A percentile compares a stretch with the other conserved stretches of the same genome.
Evolutionary conservation across 495 filamentous ascomycete genomes (phyloP).

Genomic region (Lophiotrema nucula): DNA sequence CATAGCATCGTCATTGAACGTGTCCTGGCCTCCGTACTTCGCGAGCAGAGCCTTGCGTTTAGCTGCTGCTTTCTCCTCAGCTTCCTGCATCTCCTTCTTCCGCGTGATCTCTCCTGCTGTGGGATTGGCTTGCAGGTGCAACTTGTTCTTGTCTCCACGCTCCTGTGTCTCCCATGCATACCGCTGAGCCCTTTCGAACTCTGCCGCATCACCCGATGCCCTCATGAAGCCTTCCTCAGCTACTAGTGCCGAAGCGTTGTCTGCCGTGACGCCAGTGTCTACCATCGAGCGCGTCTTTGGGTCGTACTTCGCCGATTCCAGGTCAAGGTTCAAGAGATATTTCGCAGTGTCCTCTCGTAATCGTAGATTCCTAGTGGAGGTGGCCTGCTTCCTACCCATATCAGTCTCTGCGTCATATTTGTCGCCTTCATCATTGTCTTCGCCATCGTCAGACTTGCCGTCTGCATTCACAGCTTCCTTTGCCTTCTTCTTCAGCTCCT

Average conservation of each 20-base stretch:
- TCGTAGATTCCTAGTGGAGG: slow-evolving; percentile 83
- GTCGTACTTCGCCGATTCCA: slow-evolving; percentile 97
- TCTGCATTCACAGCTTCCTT: slow-evolving; percentile 45
- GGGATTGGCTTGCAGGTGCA: slow-evolving; percentile 93
- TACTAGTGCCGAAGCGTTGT: slow-evolving; percentile 82
- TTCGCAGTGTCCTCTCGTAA: slow-evolving; percentile 98
- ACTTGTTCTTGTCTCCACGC: slow-evolving; percentile 64
- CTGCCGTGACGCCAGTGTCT: slow-evolving; percentile 76
- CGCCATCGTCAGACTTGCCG: slow-evolving; percentile 51
- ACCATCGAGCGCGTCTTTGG: slow-evolving; percentile 96
- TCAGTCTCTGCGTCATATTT: slow-evolving; percentile 97
- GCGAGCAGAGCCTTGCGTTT: slow-evolving; percentile 71
- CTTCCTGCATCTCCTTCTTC: slow-evolving; percentile 72
- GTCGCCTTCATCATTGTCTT: slow-evolving; percentile 61
- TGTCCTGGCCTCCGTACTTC: slow-evolving; percentile 78
- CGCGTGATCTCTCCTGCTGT: slow-evolving; percentile 84
- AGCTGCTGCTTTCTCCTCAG: slow-evolving; percentile 63
- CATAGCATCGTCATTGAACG: slow-evolving; percentile 60
- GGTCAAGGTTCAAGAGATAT: slow-evolving; percentile 89
- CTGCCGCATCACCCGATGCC: slow-evolving; percentile 87
- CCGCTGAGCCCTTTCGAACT: slow-evolving; percentile 84
- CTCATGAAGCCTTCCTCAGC: slow-evolving; percentile 93
- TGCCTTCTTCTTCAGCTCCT: slow-evolving; percentile 68
- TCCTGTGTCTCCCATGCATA: slow-evolving; percentile 98
- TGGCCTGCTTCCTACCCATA: slow-evolving; percentile 87